Evolutionary conservation across 2,329 filamentous ascomycete genomes (phyloP), one percentile per base, ranked within the genome.

Genomic region (Huntiella abstrusa): DNA sequence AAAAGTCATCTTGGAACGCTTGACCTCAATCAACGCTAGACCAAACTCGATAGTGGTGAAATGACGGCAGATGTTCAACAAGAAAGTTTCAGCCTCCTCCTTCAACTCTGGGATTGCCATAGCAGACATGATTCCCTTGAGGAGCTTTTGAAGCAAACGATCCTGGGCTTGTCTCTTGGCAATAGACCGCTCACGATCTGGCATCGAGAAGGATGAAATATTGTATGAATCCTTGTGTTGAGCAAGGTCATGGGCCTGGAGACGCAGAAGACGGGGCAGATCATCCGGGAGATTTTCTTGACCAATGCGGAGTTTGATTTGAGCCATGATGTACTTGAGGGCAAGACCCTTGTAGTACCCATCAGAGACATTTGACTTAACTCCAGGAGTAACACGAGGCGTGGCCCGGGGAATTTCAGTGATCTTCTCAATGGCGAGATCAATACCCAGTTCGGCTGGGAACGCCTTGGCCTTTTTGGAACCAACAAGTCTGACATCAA

Each of bases 331-430:
- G 55, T 96, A 71, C 51, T 86, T 78, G 53, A 95, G 77, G 0
- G 92, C 84, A 61, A 98, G 86, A 57, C 83, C 82, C 64, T 96
- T 96, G 67, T 98, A 94, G 59, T 83, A 91, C 0, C 67, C 66
- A 55, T 96, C 88, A 22, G 66, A 64, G 33, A 82, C 76, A 53
- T 80, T 81, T 49, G 64, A 63, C 49, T 69, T 62, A 4, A 56
- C 47, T 7, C 35, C 44, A 16, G 39, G 47, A 12, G 60, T 64
- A 53, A 71, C 74, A 17, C 39, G 46, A 19, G 36, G 19, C 17
- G 33, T 44, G 15, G 62, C 61, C 69, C 82, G 88, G 0, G 84
- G 78, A 1, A 75, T 62, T 56, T 96, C 88, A 66, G 80, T 81
- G 40, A 98, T 64, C 60, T 92, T 95, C 47, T 80, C 77, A 51